These are phyloP conservation scores for Sicyos baderoa DNA, from an alignment of 306 rosid genomes.

Conservation along the genomic window DNA sequence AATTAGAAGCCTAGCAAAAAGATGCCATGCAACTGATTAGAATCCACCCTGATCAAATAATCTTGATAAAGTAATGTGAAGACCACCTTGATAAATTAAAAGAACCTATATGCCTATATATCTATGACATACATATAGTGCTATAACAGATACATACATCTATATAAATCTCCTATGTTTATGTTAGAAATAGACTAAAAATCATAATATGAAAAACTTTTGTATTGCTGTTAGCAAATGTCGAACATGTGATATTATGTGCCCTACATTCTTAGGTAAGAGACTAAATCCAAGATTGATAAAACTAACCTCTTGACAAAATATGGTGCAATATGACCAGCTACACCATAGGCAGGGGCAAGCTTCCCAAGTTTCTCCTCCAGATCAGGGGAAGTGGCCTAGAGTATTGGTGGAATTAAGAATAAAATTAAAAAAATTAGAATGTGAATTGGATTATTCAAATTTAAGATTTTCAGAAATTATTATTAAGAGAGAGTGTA, in stretches of 20 bases:
- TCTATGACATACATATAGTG: background rate
- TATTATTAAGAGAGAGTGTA: background rate
- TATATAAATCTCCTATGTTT: background rate
- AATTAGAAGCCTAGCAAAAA: background rate
- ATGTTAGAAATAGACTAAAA: background rate
- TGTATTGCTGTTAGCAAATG: background rate
- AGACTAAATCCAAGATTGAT: background rate
- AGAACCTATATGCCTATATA: background rate
- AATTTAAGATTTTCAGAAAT: background rate
- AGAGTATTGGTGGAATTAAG: background rate
- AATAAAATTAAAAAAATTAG: background rate
- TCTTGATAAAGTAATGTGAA: background rate
- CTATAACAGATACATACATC: background rate
- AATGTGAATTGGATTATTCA: background rate
- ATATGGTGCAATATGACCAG: slow-evolving; percentile 70
- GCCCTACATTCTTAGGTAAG: background rate
- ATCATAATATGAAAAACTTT: background rate
- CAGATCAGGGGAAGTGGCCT: slow-evolving; percentile 81
- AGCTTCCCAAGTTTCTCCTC: slow-evolving; percentile 75
- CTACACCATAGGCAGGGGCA: slow-evolving; percentile 80
- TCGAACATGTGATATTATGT: background rate
- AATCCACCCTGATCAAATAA: background rate
- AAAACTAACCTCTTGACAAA: slow-evolving; percentile 57
- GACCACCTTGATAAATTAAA: background rate
- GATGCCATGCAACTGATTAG: background rate